Conservation (phyloP, 495 filamentous ascomycete genomes). For the Articulospora tetracladia region DNA sequence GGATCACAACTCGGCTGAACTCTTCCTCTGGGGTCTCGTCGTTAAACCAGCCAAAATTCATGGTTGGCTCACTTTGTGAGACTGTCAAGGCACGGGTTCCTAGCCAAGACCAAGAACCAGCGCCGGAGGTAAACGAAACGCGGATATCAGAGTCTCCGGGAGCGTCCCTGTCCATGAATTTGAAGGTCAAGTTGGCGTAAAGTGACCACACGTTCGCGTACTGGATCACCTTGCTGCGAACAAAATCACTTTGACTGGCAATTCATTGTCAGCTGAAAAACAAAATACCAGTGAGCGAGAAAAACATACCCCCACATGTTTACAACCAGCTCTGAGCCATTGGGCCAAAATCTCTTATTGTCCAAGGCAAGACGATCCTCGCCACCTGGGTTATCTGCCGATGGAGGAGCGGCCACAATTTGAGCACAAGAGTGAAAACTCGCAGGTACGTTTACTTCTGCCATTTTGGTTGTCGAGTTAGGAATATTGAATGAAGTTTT, state of each 20-base stretch:
- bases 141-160: conserved; percentile 16
- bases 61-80: conserved; percentile 10
- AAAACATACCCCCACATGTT: conserved; percentile 3
- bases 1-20: conserved; percentile 16
- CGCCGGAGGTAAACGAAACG: conserved; percentile 9
- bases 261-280: not conserved
- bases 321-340: conserved; percentile 2
- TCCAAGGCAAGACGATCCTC: conserved; percentile 7
- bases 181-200: conserved; percentile 22
- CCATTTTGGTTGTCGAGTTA: no score
- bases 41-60: conserved; percentile 21
- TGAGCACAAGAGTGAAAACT: no score
- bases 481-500: no score
- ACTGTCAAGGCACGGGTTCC: conserved; percentile 5
- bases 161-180: conserved; percentile 10
- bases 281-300: not conserved
- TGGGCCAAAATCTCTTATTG: conserved; percentile 7
- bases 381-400: not conserved
- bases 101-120: conserved; percentile 17
- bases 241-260: conserved; percentile 10
- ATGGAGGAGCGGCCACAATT: no score
- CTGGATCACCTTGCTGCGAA: conserved; percentile 14
- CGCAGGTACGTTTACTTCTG: no score
- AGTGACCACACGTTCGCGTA: conserved; percentile 18
- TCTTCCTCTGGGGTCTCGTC: conserved; percentile 17